Percentiles rank a stretch among this genome's conserved stretches.
These are phyloP conservation scores for Omphalotus olearius DNA, from an alignment of 1,284 basidiomycete genomes.

Conservation along the genomic window DNA sequence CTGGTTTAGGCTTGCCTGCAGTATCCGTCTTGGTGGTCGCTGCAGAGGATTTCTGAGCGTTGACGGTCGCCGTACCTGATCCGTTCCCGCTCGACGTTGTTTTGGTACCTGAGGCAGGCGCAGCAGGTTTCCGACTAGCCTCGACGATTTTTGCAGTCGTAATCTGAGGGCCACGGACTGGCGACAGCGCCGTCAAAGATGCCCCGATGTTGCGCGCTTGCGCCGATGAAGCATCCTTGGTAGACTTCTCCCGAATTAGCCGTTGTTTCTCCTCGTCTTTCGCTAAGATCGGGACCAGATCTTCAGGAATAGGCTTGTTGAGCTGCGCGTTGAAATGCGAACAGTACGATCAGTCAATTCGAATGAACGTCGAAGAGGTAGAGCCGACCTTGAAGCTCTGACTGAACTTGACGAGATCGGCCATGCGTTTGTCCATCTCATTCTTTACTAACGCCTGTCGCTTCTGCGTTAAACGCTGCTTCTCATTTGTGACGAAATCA, in stretches of 20 bases:
- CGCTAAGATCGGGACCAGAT: conserved; percentile 87
- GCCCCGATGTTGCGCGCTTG: conserved; percentile 64
- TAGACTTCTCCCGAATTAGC: conserved; percentile 74
- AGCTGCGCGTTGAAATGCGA: conserved; percentile 44
- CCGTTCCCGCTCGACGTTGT: conserved; percentile 25
- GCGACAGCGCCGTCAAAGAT: conserved; percentile 26
- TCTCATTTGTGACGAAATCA: conserved; percentile 87
- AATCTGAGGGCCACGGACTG: conserved; percentile 19
- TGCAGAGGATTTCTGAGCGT: conserved; percentile 29
- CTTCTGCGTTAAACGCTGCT: conserved; percentile 85
- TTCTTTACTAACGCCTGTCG: conserved; percentile 86
- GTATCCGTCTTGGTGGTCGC: conserved; percentile 29
- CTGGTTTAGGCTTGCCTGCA: conserved; percentile 36
- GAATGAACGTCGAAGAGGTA: neutral
- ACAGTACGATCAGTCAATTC: neutral
- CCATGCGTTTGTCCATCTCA: conserved; percentile 91
- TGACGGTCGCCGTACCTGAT: conserved; percentile 31
- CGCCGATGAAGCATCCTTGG: conserved; percentile 59
- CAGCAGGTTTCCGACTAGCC: conserved; percentile 12
- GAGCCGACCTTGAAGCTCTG: conserved; percentile 83
- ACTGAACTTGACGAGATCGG: conserved; percentile 90
- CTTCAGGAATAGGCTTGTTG: conserved; percentile 91
- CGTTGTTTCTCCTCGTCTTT: conserved; percentile 89
- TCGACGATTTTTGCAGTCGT: conserved; percentile 11
- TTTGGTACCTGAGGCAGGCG: neutral